These are phyloP conservation scores for Cetraspora pellucida DNA, from an alignment of 192 early-diverging fungal genomes.

Conservation along the genomic window DNA sequence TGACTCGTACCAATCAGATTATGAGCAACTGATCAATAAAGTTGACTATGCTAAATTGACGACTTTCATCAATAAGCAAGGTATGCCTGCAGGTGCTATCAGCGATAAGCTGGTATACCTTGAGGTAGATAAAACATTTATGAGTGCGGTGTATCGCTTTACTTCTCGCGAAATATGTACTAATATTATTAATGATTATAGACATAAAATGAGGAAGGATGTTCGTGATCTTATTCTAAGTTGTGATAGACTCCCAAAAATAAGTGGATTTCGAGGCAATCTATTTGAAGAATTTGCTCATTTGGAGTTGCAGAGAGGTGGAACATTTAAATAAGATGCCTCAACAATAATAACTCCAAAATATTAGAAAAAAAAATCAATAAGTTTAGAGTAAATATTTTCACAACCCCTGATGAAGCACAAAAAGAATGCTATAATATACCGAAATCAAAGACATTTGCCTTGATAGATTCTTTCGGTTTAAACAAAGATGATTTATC, in stretches of 20 bases:
- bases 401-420: neutral
- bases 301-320: neutral
- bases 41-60: neutral
- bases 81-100: neutral
- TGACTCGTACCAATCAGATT: neutral
- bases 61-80: neutral
- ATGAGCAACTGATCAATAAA: neutral
- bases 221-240: neutral
- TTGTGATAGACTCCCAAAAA: neutral
- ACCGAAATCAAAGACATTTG: constrained; percentile 3
- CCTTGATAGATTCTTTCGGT: constrained; percentile 3
- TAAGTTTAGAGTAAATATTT: neutral
- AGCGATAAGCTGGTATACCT: neutral
- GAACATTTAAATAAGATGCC: neutral
- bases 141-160: neutral
- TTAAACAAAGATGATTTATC: neutral
- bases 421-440: neutral
- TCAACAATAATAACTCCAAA: neutral
- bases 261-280: neutral
- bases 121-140: neutral
- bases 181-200: neutral
- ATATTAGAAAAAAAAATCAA: neutral
- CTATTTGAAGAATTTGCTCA: constrained; percentile 9
- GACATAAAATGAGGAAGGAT: neutral
- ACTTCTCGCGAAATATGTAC: neutral